Conservation (phyloP, 2,329 filamentous ascomycete species). For the Nemania bipapillata region DNA sequence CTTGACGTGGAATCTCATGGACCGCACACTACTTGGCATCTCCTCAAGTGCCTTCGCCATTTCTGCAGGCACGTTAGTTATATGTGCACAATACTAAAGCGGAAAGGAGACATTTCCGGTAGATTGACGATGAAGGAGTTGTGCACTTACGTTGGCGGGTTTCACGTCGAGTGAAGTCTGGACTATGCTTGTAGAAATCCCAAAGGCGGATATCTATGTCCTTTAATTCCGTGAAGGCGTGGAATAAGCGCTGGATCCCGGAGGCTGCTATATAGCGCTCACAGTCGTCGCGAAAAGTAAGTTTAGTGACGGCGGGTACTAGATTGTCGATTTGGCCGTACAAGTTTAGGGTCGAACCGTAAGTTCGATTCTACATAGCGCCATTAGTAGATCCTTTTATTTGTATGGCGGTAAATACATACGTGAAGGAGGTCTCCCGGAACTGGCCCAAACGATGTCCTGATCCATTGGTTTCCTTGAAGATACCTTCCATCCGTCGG, state of each 20-base stretch:
- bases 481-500: constrained; percentile 11
- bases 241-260: constrained; percentile 6
- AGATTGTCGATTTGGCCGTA: background rate
- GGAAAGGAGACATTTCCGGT: background rate
- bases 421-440: constrained; percentile 26
- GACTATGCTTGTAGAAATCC: constrained; percentile 19
- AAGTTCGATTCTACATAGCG: constrained; percentile 14
- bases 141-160: constrained; percentile 26
- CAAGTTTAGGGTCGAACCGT: constrained; percentile 18
- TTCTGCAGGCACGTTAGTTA: constrained; percentile 15
- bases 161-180: background rate
- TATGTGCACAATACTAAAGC: background rate
- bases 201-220: constrained; percentile 25
- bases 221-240: constrained; percentile 9
- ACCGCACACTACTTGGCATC: constrained; percentile 10
- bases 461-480: background rate
- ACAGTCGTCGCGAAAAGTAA: constrained; percentile 23
- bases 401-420: background rate
- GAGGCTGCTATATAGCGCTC: constrained; percentile 20
- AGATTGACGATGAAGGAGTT: background rate
- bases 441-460: constrained; percentile 8
- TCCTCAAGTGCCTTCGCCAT: constrained; percentile 24
- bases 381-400: background rate
- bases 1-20: constrained; percentile 24
- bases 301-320: constrained; percentile 24